Percentiles rank a stretch among this genome's conserved stretches.
phyloP scores from a whole-genome alignment of 768 basidiomycete genomes.

The Lactarius psammicola region DNA sequence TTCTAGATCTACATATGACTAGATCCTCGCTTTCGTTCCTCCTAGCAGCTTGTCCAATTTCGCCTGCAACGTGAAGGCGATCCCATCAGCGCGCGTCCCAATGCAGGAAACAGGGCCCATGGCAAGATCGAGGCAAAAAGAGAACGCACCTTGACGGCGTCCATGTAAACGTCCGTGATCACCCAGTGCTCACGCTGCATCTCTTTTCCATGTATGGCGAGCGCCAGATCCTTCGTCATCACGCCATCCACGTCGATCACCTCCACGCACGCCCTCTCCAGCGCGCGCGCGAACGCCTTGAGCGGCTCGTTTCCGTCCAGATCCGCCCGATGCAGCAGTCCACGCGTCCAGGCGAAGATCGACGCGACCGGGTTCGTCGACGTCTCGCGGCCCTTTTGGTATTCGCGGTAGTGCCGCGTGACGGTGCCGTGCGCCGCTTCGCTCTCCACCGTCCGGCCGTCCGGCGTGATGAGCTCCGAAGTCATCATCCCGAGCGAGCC shows the following conservation, averaged over 20 bases:
- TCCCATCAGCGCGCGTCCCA: neutral
- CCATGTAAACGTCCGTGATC: constrained; percentile 91
- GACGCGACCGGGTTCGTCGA: constrained; percentile 98
- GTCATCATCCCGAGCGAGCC: constrained; percentile 99
- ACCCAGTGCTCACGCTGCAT: constrained; percentile 97
- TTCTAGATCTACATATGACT: neutral
- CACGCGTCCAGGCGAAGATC: constrained; percentile 98
- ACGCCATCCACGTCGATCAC: constrained; percentile 86
- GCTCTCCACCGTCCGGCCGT: constrained; percentile 87
- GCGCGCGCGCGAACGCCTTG: constrained; percentile 65
- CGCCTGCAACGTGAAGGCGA: neutral
- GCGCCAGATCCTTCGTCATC: constrained; percentile 97
- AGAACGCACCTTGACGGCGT: constrained; percentile 85
- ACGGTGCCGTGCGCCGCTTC: constrained; percentile 98
- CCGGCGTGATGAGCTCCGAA: constrained; percentile 90
- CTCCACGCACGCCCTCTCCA: constrained; percentile 88
- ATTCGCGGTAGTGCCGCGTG: constrained; percentile 95
- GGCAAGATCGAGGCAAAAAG: too few relatives aligned
- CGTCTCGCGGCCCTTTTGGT: constrained; percentile 96
- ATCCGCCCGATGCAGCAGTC: constrained; percentile 89
- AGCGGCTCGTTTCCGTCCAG: constrained; percentile 81
- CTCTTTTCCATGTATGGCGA: constrained; percentile 88
- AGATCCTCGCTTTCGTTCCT: neutral
- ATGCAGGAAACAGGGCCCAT: too few relatives aligned
- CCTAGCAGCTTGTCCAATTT: constrained; percentile 20